These are phyloP conservation scores for Suillus spraguei DNA, from an alignment of 768 basidiomycete species.

Conservation along the genomic window DNA sequence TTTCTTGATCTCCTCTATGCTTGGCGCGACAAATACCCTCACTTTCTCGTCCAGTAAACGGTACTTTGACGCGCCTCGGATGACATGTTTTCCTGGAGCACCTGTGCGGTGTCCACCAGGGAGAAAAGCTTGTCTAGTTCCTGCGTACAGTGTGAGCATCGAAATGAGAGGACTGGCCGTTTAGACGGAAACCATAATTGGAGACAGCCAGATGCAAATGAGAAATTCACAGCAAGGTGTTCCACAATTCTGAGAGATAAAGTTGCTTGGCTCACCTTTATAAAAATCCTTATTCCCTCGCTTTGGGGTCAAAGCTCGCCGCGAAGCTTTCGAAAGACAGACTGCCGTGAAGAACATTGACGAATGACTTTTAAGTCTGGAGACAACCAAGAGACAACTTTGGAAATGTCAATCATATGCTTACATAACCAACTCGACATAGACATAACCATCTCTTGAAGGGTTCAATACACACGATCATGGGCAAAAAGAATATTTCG, in stretches of 20 bases:
- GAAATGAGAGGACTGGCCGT: background rate
- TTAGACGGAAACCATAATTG: conserved; percentile 2
- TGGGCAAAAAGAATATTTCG: conserved; percentile 12
- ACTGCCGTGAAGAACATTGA: conserved; percentile 69
- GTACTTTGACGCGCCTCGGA: conserved; percentile 79
- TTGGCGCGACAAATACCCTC: conserved; percentile 82
- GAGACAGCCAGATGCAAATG: background rate
- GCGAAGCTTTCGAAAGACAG: conserved; percentile 81
- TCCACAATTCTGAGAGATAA: background rate
- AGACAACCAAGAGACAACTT: background rate
- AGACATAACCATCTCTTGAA: no score
- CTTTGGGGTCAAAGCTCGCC: conserved; percentile 82
- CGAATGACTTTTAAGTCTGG: background rate
- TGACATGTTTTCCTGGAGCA: conserved; percentile 84
- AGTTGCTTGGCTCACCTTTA: conserved; percentile 66
- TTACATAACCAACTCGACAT: conserved; percentile 1
- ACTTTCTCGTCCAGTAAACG: conserved; percentile 82
- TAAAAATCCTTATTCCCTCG: conserved; percentile 95
- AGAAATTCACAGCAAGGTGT: background rate
- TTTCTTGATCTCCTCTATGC: conserved; percentile 58
- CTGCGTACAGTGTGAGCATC: conserved; percentile 39
- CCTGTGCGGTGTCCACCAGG: conserved; percentile 88
- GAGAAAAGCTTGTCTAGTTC: conserved; percentile 80
- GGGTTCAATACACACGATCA: no score
- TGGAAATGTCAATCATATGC: background rate